Evolutionary conservation across 345 rosid genomes (phyloP), one percentile per base, ranked within the genome.

Genomic region (Durio zibethinus): DNA sequence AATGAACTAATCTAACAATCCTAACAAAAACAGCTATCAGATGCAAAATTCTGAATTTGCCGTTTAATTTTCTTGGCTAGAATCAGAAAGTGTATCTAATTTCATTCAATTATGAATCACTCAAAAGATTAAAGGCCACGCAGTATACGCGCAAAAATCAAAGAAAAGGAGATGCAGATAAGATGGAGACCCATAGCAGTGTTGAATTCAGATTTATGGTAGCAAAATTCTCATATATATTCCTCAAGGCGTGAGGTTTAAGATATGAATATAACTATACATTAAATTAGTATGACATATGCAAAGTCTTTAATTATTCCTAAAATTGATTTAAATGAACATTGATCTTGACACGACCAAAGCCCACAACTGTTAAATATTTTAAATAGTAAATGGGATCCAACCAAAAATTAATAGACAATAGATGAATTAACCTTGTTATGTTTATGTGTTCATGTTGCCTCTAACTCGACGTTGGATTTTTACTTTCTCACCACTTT

Each of bases 171-270:
- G 66, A 80, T 59, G 81, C 80, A 76, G 80, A 81, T 75, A 56
- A 72, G 67, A 60, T 42, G 54, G 73, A 50, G 73, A 64, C 73
- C 35, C 60, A 71, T 61, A 47, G 54, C 4, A 62, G 72, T 25
- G 72, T 25, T 79, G 88, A 84, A 80, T 80, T 87, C 85, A 79
- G 72, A 35, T 61, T 64, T 10, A 60, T 56, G 68, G 71, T 60
- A 60, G 52, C 63, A 72, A 84, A 77, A 77, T 83, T 80, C 79
- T 50, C 72, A 69, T 80, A 45, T 70, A 78, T 85, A 90, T 90
- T 88, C 87, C 84, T 36, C 56, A 80, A 83, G 84, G 74, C 95
- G 90, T 94, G 83, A 73, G 80, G 85, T 79, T 36, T 65, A 92
- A 89, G 89, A 74, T 65, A 72, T 83, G 77, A 80, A 79, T 84